Conservation (phyloP, 2,329 filamentous ascomycete species). For the Aspergillus melleus region DNA sequence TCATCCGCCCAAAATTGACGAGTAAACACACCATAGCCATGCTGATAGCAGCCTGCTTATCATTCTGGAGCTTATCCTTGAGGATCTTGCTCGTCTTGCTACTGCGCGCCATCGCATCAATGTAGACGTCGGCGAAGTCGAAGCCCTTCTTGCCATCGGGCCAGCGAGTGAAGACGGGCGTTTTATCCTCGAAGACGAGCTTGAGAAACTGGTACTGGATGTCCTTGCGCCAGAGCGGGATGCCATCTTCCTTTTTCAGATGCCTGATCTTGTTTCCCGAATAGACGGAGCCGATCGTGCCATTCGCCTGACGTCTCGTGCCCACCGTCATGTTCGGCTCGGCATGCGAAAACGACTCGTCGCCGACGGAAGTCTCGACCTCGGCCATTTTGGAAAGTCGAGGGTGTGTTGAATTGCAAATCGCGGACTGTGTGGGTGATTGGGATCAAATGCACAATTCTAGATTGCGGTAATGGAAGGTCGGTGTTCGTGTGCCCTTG, state of each 20-base stretch:
- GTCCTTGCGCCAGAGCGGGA: constrained; percentile 66
- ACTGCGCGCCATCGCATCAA: constrained; percentile 97
- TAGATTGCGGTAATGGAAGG: neutral
- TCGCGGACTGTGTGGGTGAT: neutral
- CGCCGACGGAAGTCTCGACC: constrained; percentile 32
- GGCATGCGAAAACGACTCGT: constrained; percentile 38
- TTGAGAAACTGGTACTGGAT: constrained; percentile 66
- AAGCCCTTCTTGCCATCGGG: constrained; percentile 75
- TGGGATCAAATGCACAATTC: neutral
- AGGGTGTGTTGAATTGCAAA: neutral
- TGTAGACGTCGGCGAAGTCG: constrained; percentile 91
- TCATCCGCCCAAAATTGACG: constrained; percentile 98
- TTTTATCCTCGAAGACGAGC: constrained; percentile 62
- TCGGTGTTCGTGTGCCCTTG: neutral
- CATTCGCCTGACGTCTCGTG: constrained; percentile 63
- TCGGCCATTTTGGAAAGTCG: constrained; percentile 33
- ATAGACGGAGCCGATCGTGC: constrained; percentile 66
- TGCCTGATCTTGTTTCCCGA: constrained; percentile 68
- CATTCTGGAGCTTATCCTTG: constrained; percentile 91
- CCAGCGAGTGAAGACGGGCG: constrained; percentile 80
- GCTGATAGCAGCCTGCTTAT: constrained; percentile 86
- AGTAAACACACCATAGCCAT: constrained; percentile 99
- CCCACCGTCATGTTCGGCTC: constrained; percentile 45
- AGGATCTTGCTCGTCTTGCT: constrained; percentile 99
- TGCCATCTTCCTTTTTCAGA: constrained; percentile 67